Base-by-base conservation (phyloP, 106 monocot genomes). In the Chionographis japonica region DNA sequence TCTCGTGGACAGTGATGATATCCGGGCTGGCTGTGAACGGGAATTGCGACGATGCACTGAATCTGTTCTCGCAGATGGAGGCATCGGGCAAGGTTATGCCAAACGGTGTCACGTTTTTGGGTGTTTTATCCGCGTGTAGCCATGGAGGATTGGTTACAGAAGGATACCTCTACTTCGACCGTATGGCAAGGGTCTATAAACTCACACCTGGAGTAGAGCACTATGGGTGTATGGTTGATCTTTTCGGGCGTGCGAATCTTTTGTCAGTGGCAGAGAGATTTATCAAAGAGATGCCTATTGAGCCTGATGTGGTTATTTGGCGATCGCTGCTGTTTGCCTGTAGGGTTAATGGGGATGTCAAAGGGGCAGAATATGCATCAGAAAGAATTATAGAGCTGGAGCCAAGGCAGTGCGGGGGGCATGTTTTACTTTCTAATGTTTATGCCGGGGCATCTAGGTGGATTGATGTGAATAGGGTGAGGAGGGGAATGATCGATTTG, bases 221-320 rank as follows among this genome's bases (percentile, higher is more conserved):
- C 57, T 91, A 74, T 67, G 88, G 91, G 3, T 95, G 95, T 52
- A 80, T 91, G 62, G 91, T 95, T n/a, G 95, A 95, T 76, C 81
- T 95, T 53, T 69, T 95, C 10, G 88, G 88, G 1, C 75, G 95
- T 52, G 91, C 88, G 55, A 86, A 82, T 35, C 86, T 81, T 39
- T 54, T 88, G 62, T 4, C 3, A 19, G 84, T 84, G 74, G 83
- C 83, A 3, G 63, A 68, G 4, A 65, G 71, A 50, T 80, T 91
- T 62, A 85, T 94, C 36, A 68, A 40, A 54, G 61, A 66, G 12
- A 90, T 94, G 88, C 90, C 90, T 15, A 70, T 86, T 6, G 18
- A 76, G 49, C 90, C 90, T n/a, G 94, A 94, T 79, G 80, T 67
- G 40, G 79, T 88, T 37, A 79, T 91, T n/a, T 91, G 87, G 94